Evolutionary conservation across 2,329 filamentous ascomycete species (phyloP).

Genomic region (Botrytis porri): DNA sequence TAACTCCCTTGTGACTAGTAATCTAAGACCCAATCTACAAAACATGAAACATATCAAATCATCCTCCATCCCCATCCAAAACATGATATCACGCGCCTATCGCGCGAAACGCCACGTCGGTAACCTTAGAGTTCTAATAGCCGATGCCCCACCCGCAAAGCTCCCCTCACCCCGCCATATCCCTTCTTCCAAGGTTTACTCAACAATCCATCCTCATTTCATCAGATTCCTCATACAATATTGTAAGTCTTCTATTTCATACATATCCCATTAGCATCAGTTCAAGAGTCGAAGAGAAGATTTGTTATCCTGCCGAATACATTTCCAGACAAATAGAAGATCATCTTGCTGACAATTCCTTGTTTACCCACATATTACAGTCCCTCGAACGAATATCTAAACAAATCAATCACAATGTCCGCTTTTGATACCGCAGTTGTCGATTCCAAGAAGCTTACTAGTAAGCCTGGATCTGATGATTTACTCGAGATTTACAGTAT

Average conservation of each 20-base stretch:
- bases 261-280: background rate
- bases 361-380: background rate
- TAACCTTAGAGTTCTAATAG: background rate
- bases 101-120: background rate
- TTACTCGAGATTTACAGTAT: constrained; percentile 48
- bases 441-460: constrained; percentile 66
- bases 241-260: background rate
- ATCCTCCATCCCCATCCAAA: background rate
- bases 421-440: constrained; percentile 54
- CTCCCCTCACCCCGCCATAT: constrained; percentile 14
- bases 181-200: background rate
- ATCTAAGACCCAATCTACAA: background rate
- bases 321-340: background rate
- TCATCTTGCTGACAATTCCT: background rate
- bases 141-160: background rate
- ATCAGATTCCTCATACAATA: background rate
- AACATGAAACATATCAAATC: background rate
- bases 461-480: constrained; percentile 62
- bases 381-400: background rate
- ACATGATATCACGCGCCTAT: background rate
- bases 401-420: constrained; percentile 7
- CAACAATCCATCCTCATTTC: background rate
- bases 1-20: background rate
- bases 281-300: background rate
- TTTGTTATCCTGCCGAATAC: too few relatives aligned